These are phyloP conservation scores for Calonectria naviculata DNA, from an alignment of 2,329 filamentous ascomycete genomes.

Conservation along the genomic window DNA sequence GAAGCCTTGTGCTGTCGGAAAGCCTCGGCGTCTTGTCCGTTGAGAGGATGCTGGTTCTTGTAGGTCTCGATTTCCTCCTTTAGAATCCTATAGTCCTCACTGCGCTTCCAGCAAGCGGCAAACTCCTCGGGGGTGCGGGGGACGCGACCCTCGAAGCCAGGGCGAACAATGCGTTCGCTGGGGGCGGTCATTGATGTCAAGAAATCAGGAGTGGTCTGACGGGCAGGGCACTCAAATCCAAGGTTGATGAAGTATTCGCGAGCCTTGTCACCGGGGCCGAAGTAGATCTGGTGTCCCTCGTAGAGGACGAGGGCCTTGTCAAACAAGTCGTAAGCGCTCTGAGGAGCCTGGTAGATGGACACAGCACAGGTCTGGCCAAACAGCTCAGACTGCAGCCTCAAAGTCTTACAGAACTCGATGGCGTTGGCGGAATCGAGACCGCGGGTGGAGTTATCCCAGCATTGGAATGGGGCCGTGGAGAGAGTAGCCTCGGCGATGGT, in stretches of 20 bases:
- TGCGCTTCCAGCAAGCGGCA: conserved; percentile 17
- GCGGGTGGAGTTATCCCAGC: conserved; percentile 21
- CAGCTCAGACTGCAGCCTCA: conserved; percentile 17
- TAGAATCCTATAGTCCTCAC: conserved; percentile 11
- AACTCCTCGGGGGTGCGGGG: conserved; percentile 21
- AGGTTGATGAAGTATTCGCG: conserved; percentile 20
- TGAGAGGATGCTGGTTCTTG: conserved; percentile 14
- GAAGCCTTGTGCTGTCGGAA: conserved; percentile 21
- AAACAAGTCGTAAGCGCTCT: conserved; percentile 21
- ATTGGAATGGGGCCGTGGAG: conserved; percentile 18
- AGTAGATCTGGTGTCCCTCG: conserved; percentile 22
- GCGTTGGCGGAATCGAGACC: conserved; percentile 21
- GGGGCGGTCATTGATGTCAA: conserved; percentile 22
- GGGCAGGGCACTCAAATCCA: conserved; percentile 19
- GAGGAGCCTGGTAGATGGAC: conserved; percentile 23
- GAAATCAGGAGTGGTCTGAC: conserved; percentile 21
- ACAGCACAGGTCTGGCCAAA: conserved; percentile 24
- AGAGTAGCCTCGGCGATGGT: conserved; percentile 24
- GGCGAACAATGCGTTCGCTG: conserved; percentile 8
- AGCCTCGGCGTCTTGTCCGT: conserved; percentile 12
- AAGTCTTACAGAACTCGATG: conserved; percentile 22
- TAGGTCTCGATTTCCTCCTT: conserved; percentile 12
- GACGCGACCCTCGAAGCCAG: conserved; percentile 11
- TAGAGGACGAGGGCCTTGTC: conserved; percentile 23
- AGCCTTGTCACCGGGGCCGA: conserved; percentile 14